These are phyloP conservation scores for Omphalea diandra DNA, from an alignment of 441 rosid genomes.

Conservation along the genomic window DNA sequence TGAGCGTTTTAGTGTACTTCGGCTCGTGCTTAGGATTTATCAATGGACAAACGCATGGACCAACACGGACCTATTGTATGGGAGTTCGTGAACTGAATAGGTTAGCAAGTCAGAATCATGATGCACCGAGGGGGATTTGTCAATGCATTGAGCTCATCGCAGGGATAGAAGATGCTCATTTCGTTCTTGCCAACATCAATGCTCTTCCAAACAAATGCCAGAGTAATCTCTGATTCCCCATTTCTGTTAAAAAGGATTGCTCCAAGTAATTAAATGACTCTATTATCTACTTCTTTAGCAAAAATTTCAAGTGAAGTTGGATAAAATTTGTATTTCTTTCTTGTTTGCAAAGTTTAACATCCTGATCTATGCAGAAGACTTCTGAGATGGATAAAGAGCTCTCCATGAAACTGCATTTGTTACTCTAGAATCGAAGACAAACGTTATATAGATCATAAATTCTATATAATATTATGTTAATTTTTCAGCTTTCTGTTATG, in stretches of 20 bases:
- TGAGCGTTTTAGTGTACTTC: constrained; percentile 10
- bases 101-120: not conserved
- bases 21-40: constrained; percentile 12
- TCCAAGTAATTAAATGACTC: not conserved
- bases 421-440: not conserved
- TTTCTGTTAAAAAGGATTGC: constrained; percentile 20
- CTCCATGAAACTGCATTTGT: not conserved
- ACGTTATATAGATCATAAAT: too few species aligned
- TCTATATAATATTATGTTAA: too few species aligned
- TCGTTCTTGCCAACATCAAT: constrained; percentile 7
- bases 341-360: not conserved
- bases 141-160: constrained; percentile 21
- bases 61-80: constrained; percentile 12
- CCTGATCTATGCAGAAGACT: not conserved
- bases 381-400: not conserved
- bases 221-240: constrained; percentile 18
- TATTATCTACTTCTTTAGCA: not conserved
- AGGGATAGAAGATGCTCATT: constrained; percentile 8
- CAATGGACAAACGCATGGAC: not conserved
- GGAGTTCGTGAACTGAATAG: constrained; percentile 16
- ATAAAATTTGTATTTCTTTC: not conserved
- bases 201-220: constrained; percentile 19
- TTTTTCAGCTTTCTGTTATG: too few species aligned
- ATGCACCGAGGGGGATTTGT: constrained; percentile 3
- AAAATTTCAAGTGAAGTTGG: not conserved